Base-by-base conservation (phyloP, 75 land plant genomes). In the Picea glauca region DNA sequence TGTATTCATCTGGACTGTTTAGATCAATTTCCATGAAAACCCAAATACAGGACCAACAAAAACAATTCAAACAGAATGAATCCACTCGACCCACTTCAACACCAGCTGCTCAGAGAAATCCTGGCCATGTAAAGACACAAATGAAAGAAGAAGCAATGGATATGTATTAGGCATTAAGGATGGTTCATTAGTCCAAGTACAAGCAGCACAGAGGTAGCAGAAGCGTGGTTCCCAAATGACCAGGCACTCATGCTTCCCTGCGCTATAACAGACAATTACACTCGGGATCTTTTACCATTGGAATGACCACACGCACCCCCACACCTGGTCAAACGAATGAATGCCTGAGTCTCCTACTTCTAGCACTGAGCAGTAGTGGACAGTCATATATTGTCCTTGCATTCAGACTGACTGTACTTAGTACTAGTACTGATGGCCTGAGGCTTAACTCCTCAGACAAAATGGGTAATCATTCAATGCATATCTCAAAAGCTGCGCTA, bases 21-120 rank as follows among this genome's bases (percentile, higher is more conserved):
- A 62, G 63, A 84, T 92, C 93, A 82, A 92, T 87, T 82, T 90
- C 93, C 93, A 92, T 92, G 78, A 77, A 62, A 60, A 75, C 60
- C 13, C 54, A 78, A 21, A 78, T 13, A 21, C 11, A 67, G 60
- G 46, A 20, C 58, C 13, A 15, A 63, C 38, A 66, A 57, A 46
- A 30, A 21, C 13, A 58, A 64, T 32, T 11, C 18, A 77, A 60
- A 60, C 8, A 21, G 14, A 62, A 78, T 0, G 58, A 31, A 8
- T 57, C 57, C 13, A n/a, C 13, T 9, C 30, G 12, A 62, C 58
- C 62, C 78, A 64, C 67, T 81, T 62, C 77, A 54, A 31, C 78
- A 43, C 14, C 38, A 35, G 40, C 66, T 21, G 38, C 58, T 62
- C 38, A 3, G 58, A 7, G 32, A n/a, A 60, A 77, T 18, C 73